phyloP scores from a whole-genome alignment of 164 flowering plant genomes.

The Aristolochia fimbriata region DNA sequence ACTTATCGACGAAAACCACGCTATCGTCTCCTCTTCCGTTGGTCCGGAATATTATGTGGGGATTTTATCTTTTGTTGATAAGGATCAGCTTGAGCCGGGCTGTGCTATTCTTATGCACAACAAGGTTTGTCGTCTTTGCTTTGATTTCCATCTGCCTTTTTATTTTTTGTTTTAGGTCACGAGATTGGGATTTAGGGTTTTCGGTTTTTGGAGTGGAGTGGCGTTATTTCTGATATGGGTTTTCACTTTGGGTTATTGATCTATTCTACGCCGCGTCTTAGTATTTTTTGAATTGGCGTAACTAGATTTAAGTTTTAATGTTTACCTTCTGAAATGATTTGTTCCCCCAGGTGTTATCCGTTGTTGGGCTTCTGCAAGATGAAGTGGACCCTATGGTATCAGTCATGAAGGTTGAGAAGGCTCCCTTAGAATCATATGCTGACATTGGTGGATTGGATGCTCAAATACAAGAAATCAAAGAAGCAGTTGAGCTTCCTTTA shows the following conservation, averaged over 20 bases:
- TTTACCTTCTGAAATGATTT: not conserved
- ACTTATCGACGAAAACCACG: slow-evolving; percentile 36
- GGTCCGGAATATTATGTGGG: slow-evolving; percentile 32
- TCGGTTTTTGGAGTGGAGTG: not conserved
- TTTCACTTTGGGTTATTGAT: not conserved
- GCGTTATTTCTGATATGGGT: not conserved
- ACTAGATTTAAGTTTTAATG: not conserved
- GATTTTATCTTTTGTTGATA: slow-evolving; percentile 29
- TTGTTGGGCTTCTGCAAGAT: slow-evolving; percentile 82
- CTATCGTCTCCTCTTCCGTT: slow-evolving; percentile 29
- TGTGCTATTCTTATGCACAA: slow-evolving; percentile 34
- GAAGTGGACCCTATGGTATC: slow-evolving; percentile 87
- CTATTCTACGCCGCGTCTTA: not conserved
- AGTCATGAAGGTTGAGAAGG: slow-evolving; percentile 82
- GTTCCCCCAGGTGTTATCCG: slow-evolving; percentile 53
- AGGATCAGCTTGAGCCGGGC: slow-evolving; percentile 37
- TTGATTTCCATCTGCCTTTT: not conserved
- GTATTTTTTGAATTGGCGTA: not conserved
- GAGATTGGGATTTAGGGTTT: not conserved
- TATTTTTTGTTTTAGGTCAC: not conserved
- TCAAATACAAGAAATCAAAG: slow-evolving; percentile 82
- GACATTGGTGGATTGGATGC: slow-evolving; percentile 88
- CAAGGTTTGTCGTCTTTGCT: slow-evolving; percentile 12
- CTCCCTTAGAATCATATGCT: slow-evolving; percentile 76
- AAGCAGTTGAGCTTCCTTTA: slow-evolving; percentile 82